Base-by-base conservation (phyloP, 2,329 filamentous ascomycete species). In the Colletotrichum sp. region DNA sequence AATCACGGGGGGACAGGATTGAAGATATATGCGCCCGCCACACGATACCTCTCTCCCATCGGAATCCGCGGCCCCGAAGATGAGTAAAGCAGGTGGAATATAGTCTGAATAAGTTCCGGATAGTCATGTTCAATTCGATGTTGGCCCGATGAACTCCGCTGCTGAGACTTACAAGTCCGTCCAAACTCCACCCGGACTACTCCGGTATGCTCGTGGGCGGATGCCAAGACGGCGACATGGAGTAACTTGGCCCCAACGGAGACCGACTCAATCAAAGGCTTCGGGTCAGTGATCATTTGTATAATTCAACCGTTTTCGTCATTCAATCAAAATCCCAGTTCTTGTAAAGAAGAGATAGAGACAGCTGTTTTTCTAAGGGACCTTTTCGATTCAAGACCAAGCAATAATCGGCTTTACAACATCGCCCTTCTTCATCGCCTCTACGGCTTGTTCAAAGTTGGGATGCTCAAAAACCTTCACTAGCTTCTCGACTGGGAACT, bases 401-500 rank as follows among this genome's bases (percentile, higher is more conserved):
- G 74, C 73, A 72, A 76, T 76, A 8, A 76, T 68, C 3, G 74
- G 73, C 55, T 76, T 71, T 6, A 76, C 67, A 26, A 75, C 79
- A 16, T 76, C 70, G 12, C 74, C 74, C 3, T 34, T 32, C n/a
- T 74, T 74, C 63, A 85, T 80, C 8, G 83, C 82, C 78, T 85
- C 84, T 34, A 85, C 80, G 13, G 78, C 78, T 66, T 81, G 80
- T 0, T 83, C 82, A 8, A 76, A 78, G 32, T 82, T 79, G 67
- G 78, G 81, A 24, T 82, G 81, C 28, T 81, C 78, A n/a, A 85
- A 85, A 28, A 81, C 80, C 39, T 78, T 79, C 32, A 85, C 76
- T 13, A 85, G 77, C 67, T 79, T 79, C 24, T 85, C 83, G 12
- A 85, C 67, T 0, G 84, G 84, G 52, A 84, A 83, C 15, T 74